Base-by-base conservation (phyloP, 495 filamentous ascomycete genomes). In the Evernia prunastri region DNA sequence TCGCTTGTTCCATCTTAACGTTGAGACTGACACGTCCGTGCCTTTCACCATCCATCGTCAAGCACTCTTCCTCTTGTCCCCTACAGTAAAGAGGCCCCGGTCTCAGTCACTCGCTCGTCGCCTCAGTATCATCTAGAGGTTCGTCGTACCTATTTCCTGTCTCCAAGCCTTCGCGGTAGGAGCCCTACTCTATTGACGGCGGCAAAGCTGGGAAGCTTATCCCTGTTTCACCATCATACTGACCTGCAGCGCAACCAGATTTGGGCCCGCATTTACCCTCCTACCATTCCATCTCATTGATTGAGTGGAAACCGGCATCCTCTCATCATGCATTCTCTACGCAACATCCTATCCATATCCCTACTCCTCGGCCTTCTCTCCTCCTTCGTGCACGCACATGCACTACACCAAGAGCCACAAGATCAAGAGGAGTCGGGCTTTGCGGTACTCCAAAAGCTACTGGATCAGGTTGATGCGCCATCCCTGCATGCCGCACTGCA, bases 401-500 rank as follows among this genome's bases (percentile, higher is more conserved):
- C 15, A 43, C 8, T 17, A 56, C n/a, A 61, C 56, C 43, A 59
- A 53, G 58, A 0, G 6, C 29, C 51, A 25, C 49, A 65, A 37
- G 36, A 64, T 2, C 29, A 64, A 36, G 63, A 66, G 31, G 59
- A 40, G 10, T 39, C 60, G 6, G 69, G 68, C 56, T 17, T 69
- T 8, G 67, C 59, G 40, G 60, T 54, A 54, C 72, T 80, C 64
- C 71, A 76, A 59, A 72, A 76, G n/a, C 68, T 78, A 3, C 71
- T 76, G n/a, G 73, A 72, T 60, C 69, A 74, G 59, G 74, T 77
- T 62, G 69, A 78, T 54, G 75, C 74, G 43, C 68, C 71, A 54
- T 71, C 74, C 51, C 68, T 83, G 39, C 81, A 84, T 70, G 75
- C 76, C 60, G 79, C 76, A 54, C 73, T 84, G 56, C 81, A 84